phyloP scores from a whole-genome alignment of 257 asterid genomes.

The Solanum stenotomum region DNA sequence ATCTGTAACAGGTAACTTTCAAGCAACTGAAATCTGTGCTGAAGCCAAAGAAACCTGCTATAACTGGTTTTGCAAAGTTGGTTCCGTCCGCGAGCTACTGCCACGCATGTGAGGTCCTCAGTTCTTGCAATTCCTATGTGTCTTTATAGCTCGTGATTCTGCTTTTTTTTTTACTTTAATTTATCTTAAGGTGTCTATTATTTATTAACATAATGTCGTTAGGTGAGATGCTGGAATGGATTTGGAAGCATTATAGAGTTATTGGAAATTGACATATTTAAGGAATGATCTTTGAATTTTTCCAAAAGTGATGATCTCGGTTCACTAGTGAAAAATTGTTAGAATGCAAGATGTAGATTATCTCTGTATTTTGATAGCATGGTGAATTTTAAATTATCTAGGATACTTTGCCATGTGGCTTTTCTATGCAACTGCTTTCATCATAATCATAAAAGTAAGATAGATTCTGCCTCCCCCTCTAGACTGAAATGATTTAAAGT shows the following conservation, averaged over 20 bases:
- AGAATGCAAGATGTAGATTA: neutral
- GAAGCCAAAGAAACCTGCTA: slow-evolving; percentile 91
- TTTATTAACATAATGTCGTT: neutral
- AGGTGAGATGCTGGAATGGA: neutral
- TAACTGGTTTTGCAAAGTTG: slow-evolving; percentile 85
- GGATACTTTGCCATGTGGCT: neutral
- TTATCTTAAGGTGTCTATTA: neutral
- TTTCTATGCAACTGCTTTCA: neutral
- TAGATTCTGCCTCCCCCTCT: neutral
- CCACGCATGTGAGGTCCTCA: slow-evolving; percentile 78
- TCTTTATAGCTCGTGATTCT: neutral
- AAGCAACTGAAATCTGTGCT: slow-evolving; percentile 33
- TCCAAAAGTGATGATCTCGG: neutral
- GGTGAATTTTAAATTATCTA: neutral
- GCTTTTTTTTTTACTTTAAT: neutral
- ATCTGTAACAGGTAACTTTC: slow-evolving; percentile 51
- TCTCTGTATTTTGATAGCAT: neutral
- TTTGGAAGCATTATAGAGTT: neutral
- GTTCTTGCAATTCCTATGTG: neutral
- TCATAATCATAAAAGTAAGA: neutral
- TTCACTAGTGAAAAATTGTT: neutral
- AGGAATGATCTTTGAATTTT: neutral
- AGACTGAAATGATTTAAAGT: neutral
- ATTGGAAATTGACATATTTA: neutral
- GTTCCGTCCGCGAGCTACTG: slow-evolving; percentile 64